A percentile compares a stretch with the other conserved stretches of the same genome.
These are phyloP conservation scores for Exophiala bonariae DNA, from an alignment of 2,329 filamentous ascomycete genomes.

Conservation along the genomic window DNA sequence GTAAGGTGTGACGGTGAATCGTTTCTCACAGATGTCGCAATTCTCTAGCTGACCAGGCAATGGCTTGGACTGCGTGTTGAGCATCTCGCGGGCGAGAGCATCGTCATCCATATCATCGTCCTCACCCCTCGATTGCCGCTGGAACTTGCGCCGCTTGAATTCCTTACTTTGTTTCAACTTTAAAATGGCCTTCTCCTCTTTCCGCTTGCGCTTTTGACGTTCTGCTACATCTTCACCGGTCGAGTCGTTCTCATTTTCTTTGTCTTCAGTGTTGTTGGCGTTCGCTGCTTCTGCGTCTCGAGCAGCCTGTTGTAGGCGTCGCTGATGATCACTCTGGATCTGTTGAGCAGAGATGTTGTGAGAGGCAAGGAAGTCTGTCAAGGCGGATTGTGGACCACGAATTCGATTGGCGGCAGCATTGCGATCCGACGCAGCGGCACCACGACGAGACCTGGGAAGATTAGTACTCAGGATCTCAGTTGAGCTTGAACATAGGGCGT, in stretches of 20 bases:
- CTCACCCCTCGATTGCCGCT: constrained; percentile 41
- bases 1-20: constrained; percentile 91
- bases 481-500: background rate
- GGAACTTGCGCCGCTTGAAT: constrained; percentile 46
- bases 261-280: constrained; percentile 36
- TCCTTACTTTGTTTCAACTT: constrained; percentile 54
- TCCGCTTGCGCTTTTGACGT: constrained; percentile 58
- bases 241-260: constrained; percentile 37
- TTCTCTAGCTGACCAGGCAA: constrained; percentile 86
- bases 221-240: constrained; percentile 41
- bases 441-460: constrained; percentile 12
- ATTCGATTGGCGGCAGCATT: constrained; percentile 49
- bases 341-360: constrained; percentile 67
- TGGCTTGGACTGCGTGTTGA: constrained; percentile 54
- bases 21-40: constrained; percentile 79
- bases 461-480: background rate
- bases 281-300: constrained; percentile 36
- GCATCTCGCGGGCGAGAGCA: constrained; percentile 49
- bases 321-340: constrained; percentile 60
- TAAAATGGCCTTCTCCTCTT: constrained; percentile 45
- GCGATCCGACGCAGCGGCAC: constrained; percentile 15
- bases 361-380: constrained; percentile 68
- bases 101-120: constrained; percentile 35
- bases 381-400: constrained; percentile 63
- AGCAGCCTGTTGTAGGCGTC: constrained; percentile 52